Percentiles rank a stretch among this genome's conserved stretches.
Evolutionary conservation across 2,329 filamentous ascomycete species (phyloP).

Genomic region (Aspergillus versicolor): DNA sequence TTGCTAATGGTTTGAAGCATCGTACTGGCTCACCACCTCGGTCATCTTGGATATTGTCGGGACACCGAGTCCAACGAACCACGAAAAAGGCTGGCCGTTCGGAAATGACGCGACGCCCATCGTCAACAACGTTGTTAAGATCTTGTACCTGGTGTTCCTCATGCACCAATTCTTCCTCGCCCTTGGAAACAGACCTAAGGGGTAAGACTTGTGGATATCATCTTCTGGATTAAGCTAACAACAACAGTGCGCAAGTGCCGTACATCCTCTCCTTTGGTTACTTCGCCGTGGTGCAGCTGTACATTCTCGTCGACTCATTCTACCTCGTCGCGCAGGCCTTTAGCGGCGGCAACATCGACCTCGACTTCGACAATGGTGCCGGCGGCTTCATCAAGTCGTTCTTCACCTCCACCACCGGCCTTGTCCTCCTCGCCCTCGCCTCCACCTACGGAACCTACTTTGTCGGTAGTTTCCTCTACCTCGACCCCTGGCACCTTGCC

Average conservation of each 20-base stretch:
- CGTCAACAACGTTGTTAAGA: conserved; percentile 87
- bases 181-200: conserved; percentile 94
- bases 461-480: conserved; percentile 91
- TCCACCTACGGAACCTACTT: conserved; percentile 98
- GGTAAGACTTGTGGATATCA: conserved; percentile 30
- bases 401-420: conserved; percentile 77
- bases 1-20: conserved; percentile 52
- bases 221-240: background rate
- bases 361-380: conserved; percentile 63
- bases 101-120: conserved; percentile 82
- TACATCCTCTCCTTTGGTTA: conserved; percentile 88
- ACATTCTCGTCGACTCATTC: conserved; percentile 82
- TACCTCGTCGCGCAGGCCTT: conserved; percentile 91
- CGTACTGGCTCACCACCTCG: conserved; percentile 94
- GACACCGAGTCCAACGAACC: conserved; percentile 56
- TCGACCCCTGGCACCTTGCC: conserved; percentile 99
- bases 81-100: conserved; percentile 78
- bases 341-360: conserved; percentile 55
- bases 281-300: conserved; percentile 84
- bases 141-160: conserved; percentile 86
- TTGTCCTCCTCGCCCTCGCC: conserved; percentile 89
- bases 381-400: conserved; percentile 73
- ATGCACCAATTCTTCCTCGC: conserved; percentile 95
- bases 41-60: conserved; percentile 98
- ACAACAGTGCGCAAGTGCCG: conserved; percentile 67